A percentile compares a stretch with the other conserved stretches of the same genome.
These are phyloP conservation scores for Penicillium paradoxum DNA, from an alignment of 495 filamentous ascomycete species.

Conservation along the genomic window DNA sequence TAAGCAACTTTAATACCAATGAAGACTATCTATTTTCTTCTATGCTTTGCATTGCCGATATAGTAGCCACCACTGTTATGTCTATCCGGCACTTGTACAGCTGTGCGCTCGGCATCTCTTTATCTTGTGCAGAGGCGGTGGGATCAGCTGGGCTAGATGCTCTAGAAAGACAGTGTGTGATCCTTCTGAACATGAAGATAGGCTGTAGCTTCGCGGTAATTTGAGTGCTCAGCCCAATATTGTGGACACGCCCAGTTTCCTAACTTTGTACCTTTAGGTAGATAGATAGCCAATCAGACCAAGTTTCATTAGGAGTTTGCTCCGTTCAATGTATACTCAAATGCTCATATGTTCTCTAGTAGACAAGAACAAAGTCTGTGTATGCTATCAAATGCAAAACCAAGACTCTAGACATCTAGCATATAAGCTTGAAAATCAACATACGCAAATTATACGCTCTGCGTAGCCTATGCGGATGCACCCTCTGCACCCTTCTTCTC, in stretches of 20 bases:
- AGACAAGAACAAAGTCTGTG: neutral
- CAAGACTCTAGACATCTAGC: neutral
- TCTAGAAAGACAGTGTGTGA: too few species aligned
- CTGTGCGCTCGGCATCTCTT: too few species aligned
- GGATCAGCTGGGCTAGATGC: too few species aligned
- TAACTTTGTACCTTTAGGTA: too few species aligned
- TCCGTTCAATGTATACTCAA: neutral
- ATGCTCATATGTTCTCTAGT: constrained; percentile 5
- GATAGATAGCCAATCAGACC: neutral
- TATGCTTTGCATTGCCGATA: neutral
- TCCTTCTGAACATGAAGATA: too few species aligned
- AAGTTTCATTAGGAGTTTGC: neutral
- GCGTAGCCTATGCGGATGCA: constrained; percentile 26
- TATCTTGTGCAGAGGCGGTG: too few species aligned
- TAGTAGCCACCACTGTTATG: neutral
- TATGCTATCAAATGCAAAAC: constrained; percentile 11
- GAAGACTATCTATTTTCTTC: neutral
- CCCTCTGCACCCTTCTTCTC: constrained; percentile 24
- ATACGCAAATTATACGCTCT: constrained; percentile 2
- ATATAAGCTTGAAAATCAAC: neutral
- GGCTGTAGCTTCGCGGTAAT: too few species aligned
- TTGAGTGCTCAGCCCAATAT: too few species aligned
- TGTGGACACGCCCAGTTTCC: too few species aligned
- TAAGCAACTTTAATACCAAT: neutral
- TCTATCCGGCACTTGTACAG: too few species aligned